These are phyloP conservation scores for Drechslerella stenobrocha DNA, from an alignment of 2,329 filamentous ascomycete genomes.

Conservation along the genomic window DNA sequence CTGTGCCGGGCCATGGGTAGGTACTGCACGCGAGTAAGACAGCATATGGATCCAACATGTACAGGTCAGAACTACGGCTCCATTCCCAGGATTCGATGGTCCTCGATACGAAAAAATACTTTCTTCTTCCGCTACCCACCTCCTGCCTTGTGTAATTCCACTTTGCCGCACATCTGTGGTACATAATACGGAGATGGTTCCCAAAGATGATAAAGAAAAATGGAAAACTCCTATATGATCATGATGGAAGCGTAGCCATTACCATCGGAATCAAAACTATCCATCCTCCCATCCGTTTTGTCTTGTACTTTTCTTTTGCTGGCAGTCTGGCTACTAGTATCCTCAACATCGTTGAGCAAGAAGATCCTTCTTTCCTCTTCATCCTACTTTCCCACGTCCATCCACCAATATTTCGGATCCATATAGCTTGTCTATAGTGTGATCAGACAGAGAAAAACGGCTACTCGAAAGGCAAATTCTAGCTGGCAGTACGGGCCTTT, in stretches of 20 bases:
- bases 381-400: no score
- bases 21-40: slow-evolving; percentile 24
- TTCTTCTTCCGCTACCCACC: slow-evolving; percentile 14
- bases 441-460: no score
- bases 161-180: slow-evolving; percentile 42
- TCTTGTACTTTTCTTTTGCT: background rate
- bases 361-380: no score
- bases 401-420: no score
- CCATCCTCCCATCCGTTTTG: background rate
- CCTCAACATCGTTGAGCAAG: no score
- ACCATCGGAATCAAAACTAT: background rate
- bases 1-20: no score
- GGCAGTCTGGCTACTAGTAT: background rate
- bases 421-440: no score
- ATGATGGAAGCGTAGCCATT: slow-evolving; percentile 7
- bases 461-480: no score
- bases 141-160: slow-evolving; percentile 32
- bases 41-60: slow-evolving; percentile 7
- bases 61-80: slow-evolving; percentile 10
- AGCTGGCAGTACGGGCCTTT: no score
- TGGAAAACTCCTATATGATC: slow-evolving; percentile 30
- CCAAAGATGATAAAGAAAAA: slow-evolving; percentile 26
- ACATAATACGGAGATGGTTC: slow-evolving; percentile 49
- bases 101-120: slow-evolving; percentile 8
- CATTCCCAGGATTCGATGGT: slow-evolving; percentile 25